Percentiles rank a stretch among this genome's conserved stretches.
phyloP scores from a whole-genome alignment of 2,329 filamentous ascomycete genomes.

The Cephalotrichum gorgonifer region DNA sequence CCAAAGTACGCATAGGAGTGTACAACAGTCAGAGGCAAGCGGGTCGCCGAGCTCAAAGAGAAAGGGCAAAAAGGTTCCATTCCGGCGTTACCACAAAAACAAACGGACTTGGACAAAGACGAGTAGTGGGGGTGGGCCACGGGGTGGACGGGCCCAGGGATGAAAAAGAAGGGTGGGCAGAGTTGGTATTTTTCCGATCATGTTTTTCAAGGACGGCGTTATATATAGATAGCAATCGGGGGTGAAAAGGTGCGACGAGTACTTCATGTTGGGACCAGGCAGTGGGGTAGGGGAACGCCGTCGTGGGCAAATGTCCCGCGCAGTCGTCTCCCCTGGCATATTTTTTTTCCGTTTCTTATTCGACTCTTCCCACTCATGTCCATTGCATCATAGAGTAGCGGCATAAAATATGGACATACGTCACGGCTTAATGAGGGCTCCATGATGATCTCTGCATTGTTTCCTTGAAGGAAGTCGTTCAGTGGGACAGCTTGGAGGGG shows the following conservation, averaged over 20 bases:
- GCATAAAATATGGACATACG: not conserved
- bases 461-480: too few relatives aligned
- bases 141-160: not conserved
- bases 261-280: too few relatives aligned
- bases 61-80: not conserved
- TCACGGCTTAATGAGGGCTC: too few relatives aligned
- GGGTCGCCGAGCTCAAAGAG: not conserved
- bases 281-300: too few relatives aligned
- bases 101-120: not conserved
- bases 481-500: too few relatives aligned
- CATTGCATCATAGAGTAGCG: not conserved
- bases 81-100: not conserved
- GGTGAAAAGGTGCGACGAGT: not conserved
- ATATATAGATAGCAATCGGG: not conserved
- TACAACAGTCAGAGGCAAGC: not conserved
- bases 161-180: not conserved
- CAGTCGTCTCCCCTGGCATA: not conserved
- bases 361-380: not conserved
- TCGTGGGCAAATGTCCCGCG: too few relatives aligned
- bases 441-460: too few relatives aligned
- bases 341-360: not conserved
- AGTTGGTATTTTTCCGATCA: not conserved
- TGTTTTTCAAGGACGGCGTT: not conserved
- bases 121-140: not conserved
- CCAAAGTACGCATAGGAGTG: not conserved